Conservation (phyloP, 495 filamentous ascomycete species). For the Articulospora tetracladia region DNA sequence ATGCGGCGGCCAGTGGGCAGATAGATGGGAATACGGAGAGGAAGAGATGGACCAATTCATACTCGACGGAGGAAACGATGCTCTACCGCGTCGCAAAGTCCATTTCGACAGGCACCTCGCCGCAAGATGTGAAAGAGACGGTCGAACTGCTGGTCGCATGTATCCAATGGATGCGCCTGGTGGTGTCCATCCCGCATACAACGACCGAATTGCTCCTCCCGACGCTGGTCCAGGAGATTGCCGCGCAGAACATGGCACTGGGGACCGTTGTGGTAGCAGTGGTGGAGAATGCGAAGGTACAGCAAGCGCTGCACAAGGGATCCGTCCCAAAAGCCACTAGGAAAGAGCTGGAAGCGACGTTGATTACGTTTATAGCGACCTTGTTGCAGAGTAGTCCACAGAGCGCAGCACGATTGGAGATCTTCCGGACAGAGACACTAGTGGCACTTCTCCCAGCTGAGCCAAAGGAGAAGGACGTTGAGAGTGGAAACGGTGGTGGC, state of each 20-base stretch:
- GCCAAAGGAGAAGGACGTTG: constrained; percentile 36
- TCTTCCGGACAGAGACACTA: constrained; percentile 47
- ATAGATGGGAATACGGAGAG: neutral
- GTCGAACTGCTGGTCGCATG: constrained; percentile 26
- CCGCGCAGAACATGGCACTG: constrained; percentile 45
- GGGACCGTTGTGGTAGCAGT: constrained; percentile 44
- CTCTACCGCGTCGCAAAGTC: constrained; percentile 48
- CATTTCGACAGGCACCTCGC: constrained; percentile 33
- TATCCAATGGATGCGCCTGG: constrained; percentile 34
- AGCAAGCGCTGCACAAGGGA: constrained; percentile 38
- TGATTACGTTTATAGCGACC: constrained; percentile 50
- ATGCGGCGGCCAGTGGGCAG: constrained; percentile 15
- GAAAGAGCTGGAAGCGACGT: constrained; percentile 40
- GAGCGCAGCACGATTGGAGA: constrained; percentile 45
- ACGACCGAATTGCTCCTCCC: constrained; percentile 30
- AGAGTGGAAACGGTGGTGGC: neutral
- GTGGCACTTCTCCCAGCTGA: constrained; percentile 39
- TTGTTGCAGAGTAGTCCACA: constrained; percentile 45
- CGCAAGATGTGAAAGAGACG: constrained; percentile 26
- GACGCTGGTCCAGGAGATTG: constrained; percentile 30
- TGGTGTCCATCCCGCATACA: constrained; percentile 24
- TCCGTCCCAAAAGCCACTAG: constrained; percentile 40
- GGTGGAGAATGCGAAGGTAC: constrained; percentile 45
- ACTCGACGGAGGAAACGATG: constrained; percentile 42
- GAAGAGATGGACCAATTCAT: constrained; percentile 45